Evolutionary conservation across 768 basidiomycete species (phyloP).

Genomic region (Scleroderma citrinum): DNA sequence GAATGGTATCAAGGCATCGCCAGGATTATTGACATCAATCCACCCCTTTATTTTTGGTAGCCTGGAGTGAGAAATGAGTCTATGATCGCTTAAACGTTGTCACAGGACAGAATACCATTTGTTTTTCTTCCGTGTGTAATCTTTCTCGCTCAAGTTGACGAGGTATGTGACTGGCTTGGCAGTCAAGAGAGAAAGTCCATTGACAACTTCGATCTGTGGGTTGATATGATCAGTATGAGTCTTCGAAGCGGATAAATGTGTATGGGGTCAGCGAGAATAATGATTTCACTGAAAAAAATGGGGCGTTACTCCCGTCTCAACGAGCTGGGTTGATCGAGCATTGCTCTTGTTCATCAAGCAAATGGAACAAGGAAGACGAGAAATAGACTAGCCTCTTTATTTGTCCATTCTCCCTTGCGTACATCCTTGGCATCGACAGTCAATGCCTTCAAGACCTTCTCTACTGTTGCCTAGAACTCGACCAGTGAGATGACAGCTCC

Average conservation of each 20-base stretch:
- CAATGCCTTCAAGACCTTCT: conserved; percentile 78
- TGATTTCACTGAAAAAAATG: conserved; percentile 67
- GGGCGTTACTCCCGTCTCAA: conserved; percentile 93
- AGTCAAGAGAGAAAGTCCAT: conserved; percentile 83
- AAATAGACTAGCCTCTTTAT: conserved; percentile 78
- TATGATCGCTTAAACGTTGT: neutral
- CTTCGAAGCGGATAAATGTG: neutral
- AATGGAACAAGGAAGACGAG: neutral
- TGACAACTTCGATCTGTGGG: conserved; percentile 81
- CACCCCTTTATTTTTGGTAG: conserved; percentile 95
- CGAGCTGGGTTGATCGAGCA: conserved; percentile 94
- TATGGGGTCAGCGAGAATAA: conserved; percentile 35
- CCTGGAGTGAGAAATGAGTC: conserved; percentile 36
- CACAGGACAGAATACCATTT: conserved; percentile 61
- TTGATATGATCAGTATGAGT: conserved; percentile 13
- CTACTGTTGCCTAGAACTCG: conserved; percentile 65
- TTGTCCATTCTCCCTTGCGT: conserved; percentile 89
- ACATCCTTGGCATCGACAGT: conserved; percentile 82
- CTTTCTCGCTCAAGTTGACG: conserved; percentile 92
- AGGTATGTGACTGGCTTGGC: conserved; percentile 98
- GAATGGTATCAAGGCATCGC: conserved; percentile 94
- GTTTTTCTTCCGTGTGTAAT: conserved; percentile 97
- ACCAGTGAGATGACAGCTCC: conserved; percentile 8
- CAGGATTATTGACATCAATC: conserved; percentile 96
- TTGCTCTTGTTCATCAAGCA: conserved; percentile 71